Evolutionary conservation across 495 filamentous ascomycete genomes (phyloP).

Genomic region (Chaetomium fimeti): DNA sequence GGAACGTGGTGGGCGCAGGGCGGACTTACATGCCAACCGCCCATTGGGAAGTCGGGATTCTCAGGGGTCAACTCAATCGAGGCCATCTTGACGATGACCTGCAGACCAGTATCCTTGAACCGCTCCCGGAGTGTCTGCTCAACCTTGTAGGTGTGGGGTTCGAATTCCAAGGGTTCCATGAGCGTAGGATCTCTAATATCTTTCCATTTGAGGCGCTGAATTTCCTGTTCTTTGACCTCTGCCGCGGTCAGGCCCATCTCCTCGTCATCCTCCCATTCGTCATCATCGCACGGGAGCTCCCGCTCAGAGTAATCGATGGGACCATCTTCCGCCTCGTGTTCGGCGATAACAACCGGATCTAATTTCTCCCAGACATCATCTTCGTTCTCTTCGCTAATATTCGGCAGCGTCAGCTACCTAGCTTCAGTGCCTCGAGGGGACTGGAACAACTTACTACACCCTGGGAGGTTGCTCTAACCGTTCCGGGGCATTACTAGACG

Average conservation of each 20-base stretch:
- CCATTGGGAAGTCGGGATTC: slow-evolving; percentile 42
- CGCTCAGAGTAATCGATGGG: not conserved
- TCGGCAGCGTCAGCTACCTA: not conserved
- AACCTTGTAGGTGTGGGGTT: slow-evolving; percentile 39
- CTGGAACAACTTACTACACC: slow-evolving; percentile 1
- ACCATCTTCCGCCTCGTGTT: slow-evolving; percentile 5
- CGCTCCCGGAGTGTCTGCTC: slow-evolving; percentile 29
- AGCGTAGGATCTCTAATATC: slow-evolving; percentile 34
- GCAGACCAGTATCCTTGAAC: slow-evolving; percentile 49
- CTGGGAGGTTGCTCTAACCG: not conserved
- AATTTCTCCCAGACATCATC: slow-evolving; percentile 9
- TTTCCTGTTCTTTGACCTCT: not conserved
- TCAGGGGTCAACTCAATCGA: slow-evolving; percentile 62
- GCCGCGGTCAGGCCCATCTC: not conserved
- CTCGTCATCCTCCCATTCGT: slow-evolving; percentile 4
- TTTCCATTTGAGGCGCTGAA: slow-evolving; percentile 35
- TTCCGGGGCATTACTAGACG: slow-evolving; percentile 26
- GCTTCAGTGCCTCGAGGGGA: not conserved
- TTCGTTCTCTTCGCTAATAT: slow-evolving; percentile 21
- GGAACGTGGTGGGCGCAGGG: not conserved
- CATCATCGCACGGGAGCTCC: not conserved
- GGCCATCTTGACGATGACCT: slow-evolving; percentile 65
- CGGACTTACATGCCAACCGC: slow-evolving; percentile 41
- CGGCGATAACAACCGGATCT: not conserved
- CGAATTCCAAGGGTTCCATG: slow-evolving; percentile 10